Evolutionary conservation across 306 rosid genomes (phyloP), one percentile per base, ranked within the genome.

Genomic region (Trifolium fragiferum): DNA sequence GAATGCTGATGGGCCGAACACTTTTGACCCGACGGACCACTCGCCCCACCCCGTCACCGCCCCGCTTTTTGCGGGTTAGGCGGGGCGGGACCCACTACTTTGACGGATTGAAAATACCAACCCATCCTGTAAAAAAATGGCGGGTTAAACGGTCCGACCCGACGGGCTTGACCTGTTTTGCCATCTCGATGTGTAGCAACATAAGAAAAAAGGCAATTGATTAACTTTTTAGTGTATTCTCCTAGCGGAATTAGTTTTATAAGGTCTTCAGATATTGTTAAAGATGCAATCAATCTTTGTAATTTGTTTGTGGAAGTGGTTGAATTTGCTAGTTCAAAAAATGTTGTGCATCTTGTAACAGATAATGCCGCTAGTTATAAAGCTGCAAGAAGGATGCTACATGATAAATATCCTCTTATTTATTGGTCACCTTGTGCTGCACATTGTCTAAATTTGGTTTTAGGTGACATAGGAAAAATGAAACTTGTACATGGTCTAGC

Each of bases 391-490:
- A 55, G 6, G 10, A 19, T 55, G 15, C n/a, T 19, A 55, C 9
- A 55, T 21, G 62, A 21, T 10, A 21, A 55, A 33, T 55, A 55
- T 20, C 62, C 62, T 4, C 21, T 2, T 55, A 5, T 19, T 5
- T 55, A 9, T 55, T 10, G 14, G 33, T 21, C 33, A 23, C 20
- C 10, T 6, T 49, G 21, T 6, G 21, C 55, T 13, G 58, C 62
- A 21, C 30, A 57, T 11, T 19, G 35, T 11, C n/a, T 57, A 57
- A 57, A 57, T 57, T 10, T 57, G 32, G n/a, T 57, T 20, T 57
- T 57, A 57, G 35, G 35, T 10, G 14, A 57, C 35, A 57, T 57
- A 21, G 62, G 62, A 19, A 57, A 57, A 6, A 57, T 57, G 62
- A 35, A 57, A 23, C 62, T 57, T 57, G 62, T 57, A 2, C 7